Conservation (phyloP, 176 grass and related monocot genomes). For the Ampelocalamus luodianensis region DNA sequence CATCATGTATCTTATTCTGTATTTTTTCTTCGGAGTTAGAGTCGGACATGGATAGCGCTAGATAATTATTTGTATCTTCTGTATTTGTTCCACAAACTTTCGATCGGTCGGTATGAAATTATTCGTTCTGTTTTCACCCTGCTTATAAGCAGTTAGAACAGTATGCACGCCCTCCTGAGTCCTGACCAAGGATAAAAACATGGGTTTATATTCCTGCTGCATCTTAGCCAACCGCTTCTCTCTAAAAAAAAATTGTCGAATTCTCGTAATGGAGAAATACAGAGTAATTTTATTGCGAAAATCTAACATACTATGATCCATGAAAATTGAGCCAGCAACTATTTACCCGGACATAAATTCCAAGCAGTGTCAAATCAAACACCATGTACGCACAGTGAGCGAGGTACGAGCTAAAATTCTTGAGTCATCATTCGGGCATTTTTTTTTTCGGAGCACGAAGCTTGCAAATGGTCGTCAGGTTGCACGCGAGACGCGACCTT, state of each 20-base stretch:
- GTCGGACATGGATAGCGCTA: too few relatives aligned
- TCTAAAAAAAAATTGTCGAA: not conserved
- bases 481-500: not conserved
- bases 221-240: too few relatives aligned
- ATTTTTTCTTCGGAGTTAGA: too few relatives aligned
- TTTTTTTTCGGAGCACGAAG: constrained; percentile 36
- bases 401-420: not conserved
- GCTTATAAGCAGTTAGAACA: not conserved
- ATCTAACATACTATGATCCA: not conserved
- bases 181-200: too few relatives aligned
- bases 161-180: not conserved
- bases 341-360: not conserved
- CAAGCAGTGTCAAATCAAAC: not conserved
- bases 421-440: not conserved
- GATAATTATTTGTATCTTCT: too few relatives aligned
- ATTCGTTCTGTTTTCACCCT: too few relatives aligned
- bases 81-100: too few relatives aligned
- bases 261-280: not conserved
- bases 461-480: not conserved
- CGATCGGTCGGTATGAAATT: too few relatives aligned
- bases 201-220: too few relatives aligned
- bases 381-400: not conserved
- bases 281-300: too few relatives aligned
- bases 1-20: too few relatives aligned
- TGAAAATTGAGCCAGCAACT: not conserved